Evolutionary conservation across 2,329 filamentous ascomycete genomes (phyloP).

Genomic region (Hypoxylon sp.): DNA sequence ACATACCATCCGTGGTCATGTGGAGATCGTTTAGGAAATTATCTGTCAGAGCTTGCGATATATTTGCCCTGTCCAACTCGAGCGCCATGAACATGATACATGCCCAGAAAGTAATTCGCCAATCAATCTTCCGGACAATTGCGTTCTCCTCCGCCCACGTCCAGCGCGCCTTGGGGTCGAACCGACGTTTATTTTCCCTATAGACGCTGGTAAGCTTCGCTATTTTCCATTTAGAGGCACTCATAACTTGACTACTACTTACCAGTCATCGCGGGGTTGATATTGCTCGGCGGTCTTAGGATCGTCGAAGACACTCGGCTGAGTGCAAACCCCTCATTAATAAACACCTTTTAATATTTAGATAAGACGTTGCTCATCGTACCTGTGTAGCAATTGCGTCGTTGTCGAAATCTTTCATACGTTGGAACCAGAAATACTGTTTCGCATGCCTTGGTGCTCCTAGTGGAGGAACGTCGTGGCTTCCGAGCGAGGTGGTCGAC

Average conservation of each 20-base stretch:
- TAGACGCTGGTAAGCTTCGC: conserved; percentile 13
- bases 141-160: conserved; percentile 51
- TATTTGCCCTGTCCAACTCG: conserved; percentile 60
- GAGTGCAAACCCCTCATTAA: conserved; percentile 38
- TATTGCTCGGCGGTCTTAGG: conserved; percentile 55
- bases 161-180: conserved; percentile 51
- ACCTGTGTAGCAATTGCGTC: conserved; percentile 45
- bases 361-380: neutral
- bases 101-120: conserved; percentile 57
- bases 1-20: conserved; percentile 57
- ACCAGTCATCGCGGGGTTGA: conserved; percentile 43
- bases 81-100: conserved; percentile 63
- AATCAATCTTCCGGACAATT: conserved; percentile 49
- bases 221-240: neutral
- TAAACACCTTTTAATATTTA: neutral
- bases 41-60: conserved; percentile 60
- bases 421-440: conserved; percentile 49
- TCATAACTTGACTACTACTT: conserved; percentile 1
- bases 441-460: conserved; percentile 47
- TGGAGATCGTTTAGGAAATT: conserved; percentile 58
- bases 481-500: conserved; percentile 40
- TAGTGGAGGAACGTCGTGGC: conserved; percentile 39
- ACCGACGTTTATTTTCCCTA: conserved; percentile 50
- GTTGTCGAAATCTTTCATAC: conserved; percentile 40
- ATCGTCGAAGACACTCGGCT: conserved; percentile 58